These are phyloP conservation scores for Volvox africanus DNA, from an alignment of 139 green algal genomes.

Conservation along the genomic window DNA sequence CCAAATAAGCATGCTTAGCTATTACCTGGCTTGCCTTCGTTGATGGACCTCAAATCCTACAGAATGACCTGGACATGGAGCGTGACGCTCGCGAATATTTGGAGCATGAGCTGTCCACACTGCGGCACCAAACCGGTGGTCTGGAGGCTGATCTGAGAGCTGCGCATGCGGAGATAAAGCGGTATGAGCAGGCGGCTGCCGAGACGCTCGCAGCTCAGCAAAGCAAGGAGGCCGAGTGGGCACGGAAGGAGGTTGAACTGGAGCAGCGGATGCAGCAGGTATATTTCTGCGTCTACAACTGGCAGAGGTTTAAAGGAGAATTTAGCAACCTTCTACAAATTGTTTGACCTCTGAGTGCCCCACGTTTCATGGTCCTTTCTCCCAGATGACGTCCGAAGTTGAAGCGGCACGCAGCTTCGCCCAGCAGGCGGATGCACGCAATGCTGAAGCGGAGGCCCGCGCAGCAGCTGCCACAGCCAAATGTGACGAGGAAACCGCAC, in stretches of 20 bases:
- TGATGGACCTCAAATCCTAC: neutral
- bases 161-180: neutral
- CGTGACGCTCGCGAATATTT: conserved; percentile 39
- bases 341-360: too few species aligned
- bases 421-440: neutral
- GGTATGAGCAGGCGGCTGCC: neutral
- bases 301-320: too few species aligned
- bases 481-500: neutral
- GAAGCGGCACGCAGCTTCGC: neutral
- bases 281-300: too few species aligned
- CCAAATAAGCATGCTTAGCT: too few species aligned
- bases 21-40: too few species aligned
- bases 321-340: too few species aligned
- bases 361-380: too few species aligned
- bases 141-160: conserved; percentile 13
- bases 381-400: conserved; percentile 20
- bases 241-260: neutral
- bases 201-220: neutral
- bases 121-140: neutral
- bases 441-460: neutral
- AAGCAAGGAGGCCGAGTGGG: conserved; percentile 4
- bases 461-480: neutral
- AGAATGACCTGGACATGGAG: conserved; percentile 46
- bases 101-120: conserved; percentile 11
- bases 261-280: conserved; percentile 9